These are phyloP conservation scores for Suillus lakei DNA, from an alignment of 768 basidiomycete species.

Conservation along the genomic window DNA sequence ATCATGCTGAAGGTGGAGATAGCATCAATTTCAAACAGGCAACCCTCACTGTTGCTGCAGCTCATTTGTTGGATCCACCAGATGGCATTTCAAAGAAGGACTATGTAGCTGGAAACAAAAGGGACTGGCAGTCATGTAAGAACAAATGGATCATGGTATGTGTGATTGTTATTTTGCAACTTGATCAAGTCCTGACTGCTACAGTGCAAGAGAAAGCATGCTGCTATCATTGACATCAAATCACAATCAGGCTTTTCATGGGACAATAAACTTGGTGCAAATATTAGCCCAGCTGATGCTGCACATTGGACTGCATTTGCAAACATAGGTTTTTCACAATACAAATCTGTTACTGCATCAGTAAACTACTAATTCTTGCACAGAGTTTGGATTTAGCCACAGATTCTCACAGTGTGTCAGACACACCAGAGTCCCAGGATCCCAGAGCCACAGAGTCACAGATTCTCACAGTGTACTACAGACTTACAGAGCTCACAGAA, in stretches of 20 bases:
- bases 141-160: background rate
- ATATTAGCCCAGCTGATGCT: background rate
- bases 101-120: background rate
- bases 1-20: background rate
- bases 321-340: no score
- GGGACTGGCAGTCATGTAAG: background rate
- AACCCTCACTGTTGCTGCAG: background rate
- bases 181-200: no score
- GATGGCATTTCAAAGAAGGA: background rate
- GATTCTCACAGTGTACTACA: no score
- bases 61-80: background rate
- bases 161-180: background rate
- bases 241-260: background rate
- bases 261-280: background rate
- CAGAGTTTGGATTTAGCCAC: no score
- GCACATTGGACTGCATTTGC: background rate
- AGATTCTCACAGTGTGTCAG: no score
- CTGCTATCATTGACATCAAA: background rate
- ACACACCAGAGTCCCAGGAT: no score
- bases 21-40: background rate
- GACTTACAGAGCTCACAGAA: no score
- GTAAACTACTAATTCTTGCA: no score
- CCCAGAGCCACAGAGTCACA: no score
- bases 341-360: no score
- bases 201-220: background rate